Conservation (phyloP, 768 basidiomycete species). For the Leccinum variicolor region DNA sequence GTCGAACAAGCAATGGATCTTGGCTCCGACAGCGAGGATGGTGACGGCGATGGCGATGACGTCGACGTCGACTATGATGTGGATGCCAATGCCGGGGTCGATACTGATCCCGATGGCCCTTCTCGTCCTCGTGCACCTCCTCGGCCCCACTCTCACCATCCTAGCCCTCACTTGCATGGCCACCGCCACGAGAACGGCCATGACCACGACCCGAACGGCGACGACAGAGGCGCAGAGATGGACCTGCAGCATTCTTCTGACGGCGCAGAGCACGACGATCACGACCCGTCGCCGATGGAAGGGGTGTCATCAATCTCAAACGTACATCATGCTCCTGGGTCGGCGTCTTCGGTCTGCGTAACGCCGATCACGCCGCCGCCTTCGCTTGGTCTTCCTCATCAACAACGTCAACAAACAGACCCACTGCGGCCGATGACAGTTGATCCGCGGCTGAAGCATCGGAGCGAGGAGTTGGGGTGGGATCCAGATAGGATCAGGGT, state of each 20-base stretch:
- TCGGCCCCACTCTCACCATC: background rate
- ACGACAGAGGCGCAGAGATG: slow-evolving; percentile 15
- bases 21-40: slow-evolving; percentile 35
- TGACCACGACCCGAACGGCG: background rate
- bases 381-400: slow-evolving; percentile 1
- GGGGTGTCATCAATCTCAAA: slow-evolving; percentile 22
- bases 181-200: background rate
- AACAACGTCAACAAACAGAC: background rate
- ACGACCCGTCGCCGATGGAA: slow-evolving; percentile 34
- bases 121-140: background rate
- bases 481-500: slow-evolving; percentile 19
- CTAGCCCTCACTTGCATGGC: background rate
- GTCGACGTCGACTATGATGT: background rate
- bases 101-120: background rate
- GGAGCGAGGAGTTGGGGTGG: slow-evolving; percentile 28
- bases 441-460: slow-evolving; percentile 31
- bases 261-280: slow-evolving; percentile 23
- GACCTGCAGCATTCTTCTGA: slow-evolving; percentile 29
- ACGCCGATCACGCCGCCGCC: slow-evolving; percentile 33
- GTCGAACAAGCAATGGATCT: slow-evolving; percentile 47
- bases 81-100: background rate
- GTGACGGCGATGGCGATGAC: slow-evolving; percentile 4
- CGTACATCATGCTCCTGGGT: slow-evolving; percentile 15
- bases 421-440: slow-evolving; percentile 10
- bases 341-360: slow-evolving; percentile 25